Evolutionary conservation across 1,139 yeast genomes (phyloP).

Genomic region (Pichia sp.): DNA sequence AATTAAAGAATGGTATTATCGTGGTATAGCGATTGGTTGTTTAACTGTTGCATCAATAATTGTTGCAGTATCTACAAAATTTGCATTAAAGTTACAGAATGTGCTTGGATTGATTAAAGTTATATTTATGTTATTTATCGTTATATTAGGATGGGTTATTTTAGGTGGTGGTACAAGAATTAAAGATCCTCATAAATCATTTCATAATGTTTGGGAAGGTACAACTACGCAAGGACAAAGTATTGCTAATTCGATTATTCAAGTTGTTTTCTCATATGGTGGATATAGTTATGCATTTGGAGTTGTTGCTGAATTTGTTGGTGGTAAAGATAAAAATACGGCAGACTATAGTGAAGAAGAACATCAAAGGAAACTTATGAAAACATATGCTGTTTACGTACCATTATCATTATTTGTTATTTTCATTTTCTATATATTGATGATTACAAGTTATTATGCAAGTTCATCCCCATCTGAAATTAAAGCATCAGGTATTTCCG

Average conservation of each 20-base stretch:
- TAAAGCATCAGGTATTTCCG: slow-evolving; percentile 30
- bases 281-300: slow-evolving; percentile 36
- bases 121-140: slow-evolving; percentile 33
- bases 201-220: slow-evolving; percentile 33
- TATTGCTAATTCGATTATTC: slow-evolving; percentile 37
- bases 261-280: slow-evolving; percentile 37
- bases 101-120: slow-evolving; percentile 36
- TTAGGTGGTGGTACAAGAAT: slow-evolving; percentile 35
- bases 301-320: slow-evolving; percentile 32
- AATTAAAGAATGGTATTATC: slow-evolving; percentile 34
- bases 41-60: slow-evolving; percentile 30
- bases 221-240: slow-evolving; percentile 37
- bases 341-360: slow-evolving; percentile 30
- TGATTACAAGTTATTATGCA: slow-evolving; percentile 36
- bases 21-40: slow-evolving; percentile 38
- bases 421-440: slow-evolving; percentile 32
- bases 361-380: slow-evolving; percentile 24
- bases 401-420: slow-evolving; percentile 33
- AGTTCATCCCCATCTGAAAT: slow-evolving; percentile 30
- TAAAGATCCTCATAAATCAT: slow-evolving; percentile 29
- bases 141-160: slow-evolving; percentile 34
- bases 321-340: slow-evolving; percentile 16
- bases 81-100: slow-evolving; percentile 32
- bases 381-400: slow-evolving; percentile 31
- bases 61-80: slow-evolving; percentile 30